Conservation (phyloP, 495 filamentous ascomycete species). For the Xylaria nigripes region DNA sequence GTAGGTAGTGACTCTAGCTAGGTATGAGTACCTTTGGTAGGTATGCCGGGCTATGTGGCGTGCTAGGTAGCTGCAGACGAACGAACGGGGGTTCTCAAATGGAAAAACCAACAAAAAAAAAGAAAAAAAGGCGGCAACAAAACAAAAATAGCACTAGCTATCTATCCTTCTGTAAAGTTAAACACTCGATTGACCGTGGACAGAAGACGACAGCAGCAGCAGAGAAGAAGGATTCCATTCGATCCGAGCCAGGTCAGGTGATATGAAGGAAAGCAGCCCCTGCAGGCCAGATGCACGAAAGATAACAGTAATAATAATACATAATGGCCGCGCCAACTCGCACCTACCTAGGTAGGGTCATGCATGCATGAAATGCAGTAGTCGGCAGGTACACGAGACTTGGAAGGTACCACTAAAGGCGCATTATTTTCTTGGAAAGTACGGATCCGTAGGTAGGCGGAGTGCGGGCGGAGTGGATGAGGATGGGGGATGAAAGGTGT, state of each 20-base stretch:
- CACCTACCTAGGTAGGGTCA: background rate
- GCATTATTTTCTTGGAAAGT: background rate
- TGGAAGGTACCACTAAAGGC: background rate
- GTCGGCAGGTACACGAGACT: background rate
- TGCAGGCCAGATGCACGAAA: conserved; percentile 2
- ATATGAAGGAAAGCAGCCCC: conserved; percentile 2
- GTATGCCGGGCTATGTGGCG: too few relatives aligned
- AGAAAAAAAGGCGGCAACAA: too few relatives aligned
- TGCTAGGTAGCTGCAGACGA: too few relatives aligned
- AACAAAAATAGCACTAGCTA: too few relatives aligned
- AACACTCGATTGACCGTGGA: background rate
- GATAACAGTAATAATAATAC: conserved; percentile 5
- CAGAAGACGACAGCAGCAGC: background rate
- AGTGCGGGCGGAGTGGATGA: background rate
- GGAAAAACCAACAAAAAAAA: too few relatives aligned
- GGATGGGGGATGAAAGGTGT: background rate
- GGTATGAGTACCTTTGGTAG: too few relatives aligned
- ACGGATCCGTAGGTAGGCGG: background rate
- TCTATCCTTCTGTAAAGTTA: too few relatives aligned
- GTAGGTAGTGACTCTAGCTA: too few relatives aligned
- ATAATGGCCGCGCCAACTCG: background rate
- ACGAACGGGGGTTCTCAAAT: too few relatives aligned
- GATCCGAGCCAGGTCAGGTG: background rate
- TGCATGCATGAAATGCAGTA: background rate
- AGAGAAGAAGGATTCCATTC: background rate